These are phyloP conservation scores for Apostasia shenzhenica DNA, from an alignment of 106 monocot genomes.

Conservation along the genomic window DNA sequence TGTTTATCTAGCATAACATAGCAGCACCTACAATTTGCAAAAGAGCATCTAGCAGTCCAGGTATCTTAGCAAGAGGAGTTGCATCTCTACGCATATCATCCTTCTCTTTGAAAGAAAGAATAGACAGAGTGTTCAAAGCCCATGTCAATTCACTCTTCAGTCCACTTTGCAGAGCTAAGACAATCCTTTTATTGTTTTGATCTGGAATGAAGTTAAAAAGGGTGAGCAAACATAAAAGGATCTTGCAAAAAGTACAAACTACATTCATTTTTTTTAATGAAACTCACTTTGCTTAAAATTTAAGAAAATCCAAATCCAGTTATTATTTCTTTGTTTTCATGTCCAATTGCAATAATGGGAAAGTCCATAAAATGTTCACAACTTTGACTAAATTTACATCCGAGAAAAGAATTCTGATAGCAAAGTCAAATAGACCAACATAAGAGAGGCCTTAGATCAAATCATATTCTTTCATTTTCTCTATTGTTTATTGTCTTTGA, in stretches of 20 bases:
- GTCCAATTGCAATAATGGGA: no score
- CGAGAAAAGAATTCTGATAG: no score
- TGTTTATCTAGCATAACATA: background rate
- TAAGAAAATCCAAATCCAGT: no score
- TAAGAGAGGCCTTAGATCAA: no score
- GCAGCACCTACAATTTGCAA: slow-evolving; percentile 86
- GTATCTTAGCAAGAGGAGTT: slow-evolving; percentile 85
- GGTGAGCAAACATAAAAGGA: background rate
- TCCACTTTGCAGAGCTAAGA: slow-evolving; percentile 94
- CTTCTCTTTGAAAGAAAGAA: slow-evolving; percentile 96
- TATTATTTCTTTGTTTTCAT: no score
- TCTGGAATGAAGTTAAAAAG: slow-evolving; percentile 34
- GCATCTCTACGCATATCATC: slow-evolving; percentile 88
- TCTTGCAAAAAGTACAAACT: background rate
- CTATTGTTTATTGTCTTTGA: no score
- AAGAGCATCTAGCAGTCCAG: slow-evolving; percentile 87
- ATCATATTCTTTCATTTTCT: no score
- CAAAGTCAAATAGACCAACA: no score
- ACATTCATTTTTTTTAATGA: background rate
- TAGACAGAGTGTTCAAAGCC: slow-evolving; percentile 78
- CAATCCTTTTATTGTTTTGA: slow-evolving; percentile 95
- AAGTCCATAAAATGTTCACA: no score
- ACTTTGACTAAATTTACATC: no score
- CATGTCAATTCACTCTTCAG: slow-evolving; percentile 91
- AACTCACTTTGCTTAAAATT: background rate